Evolutionary conservation across 495 filamentous ascomycete species (phyloP).

Genomic region (Cercophora scortea): DNA sequence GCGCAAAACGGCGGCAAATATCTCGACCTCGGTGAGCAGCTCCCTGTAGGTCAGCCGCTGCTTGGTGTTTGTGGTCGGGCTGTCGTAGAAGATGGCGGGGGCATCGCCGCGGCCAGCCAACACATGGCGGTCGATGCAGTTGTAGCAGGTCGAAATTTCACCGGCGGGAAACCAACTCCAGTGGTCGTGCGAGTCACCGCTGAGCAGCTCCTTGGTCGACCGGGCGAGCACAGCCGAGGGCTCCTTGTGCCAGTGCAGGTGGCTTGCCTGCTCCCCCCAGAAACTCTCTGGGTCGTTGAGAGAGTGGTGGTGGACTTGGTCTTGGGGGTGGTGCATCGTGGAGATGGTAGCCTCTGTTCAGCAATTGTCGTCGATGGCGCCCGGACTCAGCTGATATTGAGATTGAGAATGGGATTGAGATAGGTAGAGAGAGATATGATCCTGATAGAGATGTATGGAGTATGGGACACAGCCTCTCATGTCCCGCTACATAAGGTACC

Average conservation of each 20-base stretch:
- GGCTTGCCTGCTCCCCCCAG: slow-evolving; percentile 66
- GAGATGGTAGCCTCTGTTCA: background rate
- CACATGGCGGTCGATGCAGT: slow-evolving; percentile 86
- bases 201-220: slow-evolving; percentile 33
- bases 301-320: slow-evolving; percentile 45
- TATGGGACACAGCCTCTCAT: no score
- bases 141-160: slow-evolving; percentile 83
- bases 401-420: no score
- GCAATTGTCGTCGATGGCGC: background rate
- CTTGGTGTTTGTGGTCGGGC: slow-evolving; percentile 71
- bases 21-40: slow-evolving; percentile 75
- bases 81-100: slow-evolving; percentile 80
- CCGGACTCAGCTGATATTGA: no score
- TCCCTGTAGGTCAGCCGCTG: slow-evolving; percentile 64
- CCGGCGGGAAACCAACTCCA: slow-evolving; percentile 91
- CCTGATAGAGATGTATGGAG: no score
- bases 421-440: no score
- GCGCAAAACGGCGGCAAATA: slow-evolving; percentile 70
- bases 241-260: slow-evolving; percentile 72
- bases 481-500: no score
- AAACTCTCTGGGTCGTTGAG: slow-evolving; percentile 59
- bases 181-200: slow-evolving; percentile 37
- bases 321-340: slow-evolving; percentile 26
- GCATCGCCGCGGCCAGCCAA: slow-evolving; percentile 60
- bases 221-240: slow-evolving; percentile 43